phyloP scores from a whole-genome alignment of 176 grass and related monocot species.

The Zizania latifolia region DNA sequence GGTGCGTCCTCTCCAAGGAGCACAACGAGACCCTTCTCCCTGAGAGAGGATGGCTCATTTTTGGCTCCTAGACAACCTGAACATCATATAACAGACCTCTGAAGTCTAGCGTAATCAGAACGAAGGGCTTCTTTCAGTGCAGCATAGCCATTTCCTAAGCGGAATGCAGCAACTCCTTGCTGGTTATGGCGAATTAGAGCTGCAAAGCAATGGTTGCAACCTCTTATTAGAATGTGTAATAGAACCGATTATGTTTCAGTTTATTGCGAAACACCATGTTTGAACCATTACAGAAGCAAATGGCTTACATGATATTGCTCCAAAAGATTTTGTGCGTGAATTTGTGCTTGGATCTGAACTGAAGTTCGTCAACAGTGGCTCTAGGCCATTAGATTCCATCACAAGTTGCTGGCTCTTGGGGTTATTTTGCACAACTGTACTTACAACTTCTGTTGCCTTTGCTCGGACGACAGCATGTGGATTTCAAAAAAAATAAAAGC shows the following conservation, averaged over 20 bases:
- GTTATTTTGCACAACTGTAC: constrained; percentile 87
- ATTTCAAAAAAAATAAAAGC: no score
- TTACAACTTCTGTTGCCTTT: constrained; percentile 82
- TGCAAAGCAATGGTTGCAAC: constrained; percentile 16
- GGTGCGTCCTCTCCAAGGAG: constrained; percentile 80
- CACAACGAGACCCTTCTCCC: constrained; percentile 74
- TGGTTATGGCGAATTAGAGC: constrained; percentile 80
- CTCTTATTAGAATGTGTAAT: neutral
- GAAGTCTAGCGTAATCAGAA: constrained; percentile 74
- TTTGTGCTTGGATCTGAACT: constrained; percentile 52
- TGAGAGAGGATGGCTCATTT: constrained; percentile 55
- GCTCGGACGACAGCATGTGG: constrained; percentile 71
- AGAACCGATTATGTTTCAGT: neutral
- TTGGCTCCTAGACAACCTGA: no score
- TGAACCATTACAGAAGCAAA: neutral
- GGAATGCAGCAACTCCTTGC: constrained; percentile 67
- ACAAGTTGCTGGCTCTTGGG: constrained; percentile 69
- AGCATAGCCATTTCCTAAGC: constrained; percentile 77
- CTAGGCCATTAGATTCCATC: no score
- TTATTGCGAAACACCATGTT: neutral
- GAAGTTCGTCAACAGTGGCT: constrained; percentile 77
- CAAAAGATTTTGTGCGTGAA: constrained; percentile 78
- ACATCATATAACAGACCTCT: constrained; percentile 40
- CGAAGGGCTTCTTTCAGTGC: constrained; percentile 66
- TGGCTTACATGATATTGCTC: constrained; percentile 80